A percentile compares a stretch with the other conserved stretches of the same genome.
Evolutionary conservation across 2,329 filamentous ascomycete species (phyloP).

Genomic region (Sporothrix sp.): DNA sequence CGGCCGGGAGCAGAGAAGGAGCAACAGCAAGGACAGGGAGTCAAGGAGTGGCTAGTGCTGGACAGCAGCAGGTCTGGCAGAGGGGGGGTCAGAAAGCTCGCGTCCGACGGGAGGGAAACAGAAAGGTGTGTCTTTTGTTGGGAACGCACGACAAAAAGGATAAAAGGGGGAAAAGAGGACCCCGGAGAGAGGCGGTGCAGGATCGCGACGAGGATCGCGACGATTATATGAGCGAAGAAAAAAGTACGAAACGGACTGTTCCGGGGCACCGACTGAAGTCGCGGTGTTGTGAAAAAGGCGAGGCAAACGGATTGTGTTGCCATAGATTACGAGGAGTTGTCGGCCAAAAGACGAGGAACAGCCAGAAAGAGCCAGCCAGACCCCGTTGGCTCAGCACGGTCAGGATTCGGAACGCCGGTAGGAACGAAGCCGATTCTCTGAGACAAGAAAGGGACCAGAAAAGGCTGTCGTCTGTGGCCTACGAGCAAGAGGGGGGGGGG

Average conservation of each 20-base stretch:
- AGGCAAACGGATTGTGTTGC: neutral
- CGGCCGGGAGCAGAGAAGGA: neutral
- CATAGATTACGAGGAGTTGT: too few species aligned
- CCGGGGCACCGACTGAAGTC: slow-evolving; percentile 8
- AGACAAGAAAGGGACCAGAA: slow-evolving; percentile 36
- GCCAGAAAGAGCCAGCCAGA: slow-evolving; percentile 16
- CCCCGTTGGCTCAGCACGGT: slow-evolving; percentile 29
- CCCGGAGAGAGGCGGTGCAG: slow-evolving; percentile 38
- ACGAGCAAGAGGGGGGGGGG: slow-evolving; percentile 22
- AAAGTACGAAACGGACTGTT: slow-evolving; percentile 26
- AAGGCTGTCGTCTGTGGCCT: slow-evolving; percentile 25
- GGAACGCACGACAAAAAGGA: slow-evolving; percentile 31
- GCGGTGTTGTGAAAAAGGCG: neutral
- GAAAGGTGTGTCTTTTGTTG: slow-evolving; percentile 23
- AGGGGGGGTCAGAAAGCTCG: neutral
- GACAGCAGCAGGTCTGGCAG: slow-evolving; percentile 18
- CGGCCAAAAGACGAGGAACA: too few species aligned
- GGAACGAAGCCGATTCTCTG: slow-evolving; percentile 41
- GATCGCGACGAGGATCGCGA: slow-evolving; percentile 33
- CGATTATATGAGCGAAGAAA: slow-evolving; percentile 40
- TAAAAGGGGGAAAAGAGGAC: slow-evolving; percentile 27
- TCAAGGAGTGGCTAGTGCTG: slow-evolving; percentile 43
- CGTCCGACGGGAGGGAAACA: slow-evolving; percentile 18
- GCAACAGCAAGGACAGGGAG: slow-evolving; percentile 17
- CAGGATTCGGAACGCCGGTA: slow-evolving; percentile 41